These are phyloP conservation scores for Nymphaea colorata DNA, from an alignment of 164 flowering plant genomes.

Conservation along the genomic window DNA sequence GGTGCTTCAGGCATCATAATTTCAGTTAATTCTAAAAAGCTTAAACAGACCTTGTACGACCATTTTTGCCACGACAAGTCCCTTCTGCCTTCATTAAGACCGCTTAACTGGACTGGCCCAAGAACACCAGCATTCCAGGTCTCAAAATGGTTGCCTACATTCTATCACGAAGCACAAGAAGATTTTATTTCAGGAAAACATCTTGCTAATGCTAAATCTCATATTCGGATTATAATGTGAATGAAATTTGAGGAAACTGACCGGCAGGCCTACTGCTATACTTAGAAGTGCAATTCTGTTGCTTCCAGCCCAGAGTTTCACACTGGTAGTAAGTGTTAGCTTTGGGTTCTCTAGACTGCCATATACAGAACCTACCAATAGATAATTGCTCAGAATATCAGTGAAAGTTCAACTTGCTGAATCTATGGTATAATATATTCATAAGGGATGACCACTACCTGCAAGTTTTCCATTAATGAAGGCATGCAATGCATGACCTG, in stretches of 20 bases:
- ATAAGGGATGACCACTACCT: conserved; percentile 26
- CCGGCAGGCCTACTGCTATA: conserved; percentile 86
- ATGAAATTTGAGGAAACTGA: conserved; percentile 22
- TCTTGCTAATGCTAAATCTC: neutral
- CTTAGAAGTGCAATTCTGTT: conserved; percentile 78
- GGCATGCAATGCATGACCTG: conserved; percentile 81
- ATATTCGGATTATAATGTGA: neutral
- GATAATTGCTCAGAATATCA: neutral
- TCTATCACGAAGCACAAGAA: conserved; percentile 27
- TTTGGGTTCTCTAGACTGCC: conserved; percentile 54
- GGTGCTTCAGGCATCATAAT: neutral
- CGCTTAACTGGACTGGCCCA: conserved; percentile 75
- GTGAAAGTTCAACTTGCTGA: neutral
- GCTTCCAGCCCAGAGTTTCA: conserved; percentile 51
- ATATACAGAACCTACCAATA: conserved; percentile 52
- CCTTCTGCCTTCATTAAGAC: conserved; percentile 68
- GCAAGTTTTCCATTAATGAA: conserved; percentile 64
- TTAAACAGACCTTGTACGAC: conserved; percentile 72
- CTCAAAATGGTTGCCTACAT: conserved; percentile 78
- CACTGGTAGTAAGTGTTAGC: conserved; percentile 41
- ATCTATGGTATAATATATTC: neutral
- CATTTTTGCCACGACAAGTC: conserved; percentile 69
- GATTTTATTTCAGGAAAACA: neutral
- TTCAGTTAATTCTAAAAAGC: neutral
- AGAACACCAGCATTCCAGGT: conserved; percentile 90